phyloP scores from a whole-genome alignment of 768 basidiomycete genomes.

The Nidularia sp. region DNA sequence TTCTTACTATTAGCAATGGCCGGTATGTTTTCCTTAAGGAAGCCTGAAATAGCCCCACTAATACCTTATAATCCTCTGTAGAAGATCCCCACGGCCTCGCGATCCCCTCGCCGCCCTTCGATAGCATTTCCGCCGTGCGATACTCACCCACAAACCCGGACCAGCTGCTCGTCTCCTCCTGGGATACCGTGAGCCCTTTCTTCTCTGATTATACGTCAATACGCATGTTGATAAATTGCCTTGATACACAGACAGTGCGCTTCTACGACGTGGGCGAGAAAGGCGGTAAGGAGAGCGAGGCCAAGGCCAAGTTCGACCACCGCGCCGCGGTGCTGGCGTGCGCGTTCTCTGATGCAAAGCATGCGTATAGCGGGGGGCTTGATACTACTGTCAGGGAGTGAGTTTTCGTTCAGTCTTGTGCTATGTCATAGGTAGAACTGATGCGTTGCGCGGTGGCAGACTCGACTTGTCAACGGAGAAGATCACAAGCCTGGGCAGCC shows the following conservation, averaged over 20 bases:
- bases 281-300: conserved; percentile 57
- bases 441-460: conserved; percentile 31
- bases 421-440: not conserved
- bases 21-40: no score
- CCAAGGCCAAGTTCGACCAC: conserved; percentile 82
- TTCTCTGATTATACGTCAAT: conserved; percentile 1
- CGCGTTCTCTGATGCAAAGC: conserved; percentile 61
- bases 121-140: conserved; percentile 76
- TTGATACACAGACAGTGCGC: conserved; percentile 25
- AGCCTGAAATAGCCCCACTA: no score
- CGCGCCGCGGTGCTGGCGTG: conserved; percentile 86
- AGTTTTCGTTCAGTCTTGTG: conserved; percentile 18
- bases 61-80: no score
- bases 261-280: conserved; percentile 56
- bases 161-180: conserved; percentile 79
- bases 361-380: conserved; percentile 83
- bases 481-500: conserved; percentile 72
- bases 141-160: conserved; percentile 81
- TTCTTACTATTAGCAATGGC: no score
- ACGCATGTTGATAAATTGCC: not conserved
- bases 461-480: conserved; percentile 75
- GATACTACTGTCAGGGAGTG: conserved; percentile 83
- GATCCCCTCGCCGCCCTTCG: conserved; percentile 65
- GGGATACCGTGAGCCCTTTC: conserved; percentile 65
- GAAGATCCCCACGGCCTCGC: no score